Evolutionary conservation across 2,329 filamentous ascomycete species (phyloP).

Genomic region (Colletotrichum brevisporum): DNA sequence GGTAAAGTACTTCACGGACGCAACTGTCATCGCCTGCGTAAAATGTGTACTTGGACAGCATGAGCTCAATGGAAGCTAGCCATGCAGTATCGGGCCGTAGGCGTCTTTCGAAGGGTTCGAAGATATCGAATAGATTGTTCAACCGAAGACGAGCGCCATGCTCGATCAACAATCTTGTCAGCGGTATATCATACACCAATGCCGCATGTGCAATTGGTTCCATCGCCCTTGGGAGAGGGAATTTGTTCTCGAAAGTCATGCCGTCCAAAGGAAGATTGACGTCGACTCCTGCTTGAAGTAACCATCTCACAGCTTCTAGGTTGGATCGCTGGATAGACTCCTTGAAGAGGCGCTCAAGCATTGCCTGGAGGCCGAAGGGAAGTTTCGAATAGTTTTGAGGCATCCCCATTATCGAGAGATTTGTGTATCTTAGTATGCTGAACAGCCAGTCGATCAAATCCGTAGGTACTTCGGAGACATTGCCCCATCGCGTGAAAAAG

Average conservation of each 20-base stretch:
- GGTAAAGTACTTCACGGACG: background rate
- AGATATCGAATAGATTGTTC: accelerated
- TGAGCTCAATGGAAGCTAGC: background rate
- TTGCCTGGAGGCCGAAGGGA: background rate
- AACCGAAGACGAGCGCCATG: background rate
- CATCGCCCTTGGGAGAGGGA: too few relatives aligned
- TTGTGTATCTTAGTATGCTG: accelerated
- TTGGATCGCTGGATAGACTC: background rate
- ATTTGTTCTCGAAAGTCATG: too few relatives aligned
- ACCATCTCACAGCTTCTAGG: accelerated
- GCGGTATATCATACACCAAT: background rate
- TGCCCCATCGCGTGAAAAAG: background rate
- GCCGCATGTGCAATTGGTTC: background rate
- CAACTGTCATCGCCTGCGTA: accelerated
- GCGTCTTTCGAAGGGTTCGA: accelerated
- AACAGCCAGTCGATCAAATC: background rate
- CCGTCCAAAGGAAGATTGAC: background rate
- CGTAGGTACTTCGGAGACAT: too few relatives aligned
- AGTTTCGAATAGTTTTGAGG: background rate
- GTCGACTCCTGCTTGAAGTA: background rate
- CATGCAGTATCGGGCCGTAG: background rate
- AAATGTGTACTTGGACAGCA: background rate
- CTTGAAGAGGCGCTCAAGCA: background rate
- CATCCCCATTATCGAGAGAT: accelerated
- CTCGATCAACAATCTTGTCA: background rate